phyloP scores from a whole-genome alignment of 2,329 filamentous ascomycete species.

The Talaromyces sp. region DNA sequence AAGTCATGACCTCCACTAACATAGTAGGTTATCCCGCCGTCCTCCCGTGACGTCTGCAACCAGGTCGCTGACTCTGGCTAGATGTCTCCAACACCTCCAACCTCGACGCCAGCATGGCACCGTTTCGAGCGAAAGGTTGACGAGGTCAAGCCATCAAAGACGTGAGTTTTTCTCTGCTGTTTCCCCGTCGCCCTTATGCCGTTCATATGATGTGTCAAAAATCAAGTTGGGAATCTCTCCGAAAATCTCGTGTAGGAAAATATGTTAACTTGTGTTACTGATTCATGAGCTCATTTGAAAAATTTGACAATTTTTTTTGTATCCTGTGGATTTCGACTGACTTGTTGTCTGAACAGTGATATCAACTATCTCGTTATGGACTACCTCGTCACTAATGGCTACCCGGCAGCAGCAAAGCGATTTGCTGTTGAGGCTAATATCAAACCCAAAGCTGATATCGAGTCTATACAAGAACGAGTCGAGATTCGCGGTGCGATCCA shows the following conservation, averaged over 20 bases:
- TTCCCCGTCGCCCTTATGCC: conserved; percentile 4
- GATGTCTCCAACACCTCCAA: conserved; percentile 69
- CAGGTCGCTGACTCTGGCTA: conserved; percentile 42
- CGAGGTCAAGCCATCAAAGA: conserved; percentile 82
- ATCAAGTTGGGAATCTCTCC: conserved; percentile 99
- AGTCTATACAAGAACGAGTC: conserved; percentile 73
- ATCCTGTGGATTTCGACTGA: conserved; percentile 28
- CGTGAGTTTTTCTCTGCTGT: conserved; percentile 57
- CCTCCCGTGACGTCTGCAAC: conserved; percentile 23
- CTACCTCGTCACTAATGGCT: conserved; percentile 94
- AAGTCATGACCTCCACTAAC: conserved; percentile 41
- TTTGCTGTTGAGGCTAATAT: conserved; percentile 94
- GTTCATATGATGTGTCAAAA: conserved; percentile 66
- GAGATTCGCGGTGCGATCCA: conserved; percentile 83
- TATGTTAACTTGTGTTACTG: conserved; percentile 75
- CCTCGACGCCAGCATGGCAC: conserved; percentile 66
- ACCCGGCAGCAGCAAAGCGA: conserved; percentile 84
- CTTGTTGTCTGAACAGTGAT: conserved; percentile 58
- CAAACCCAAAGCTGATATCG: conserved; percentile 65
- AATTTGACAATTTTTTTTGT: background rate
- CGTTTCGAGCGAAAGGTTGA: conserved; percentile 78
- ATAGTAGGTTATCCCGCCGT: conserved; percentile 37
- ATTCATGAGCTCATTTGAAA: conserved; percentile 34
- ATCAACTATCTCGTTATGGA: conserved; percentile 95
- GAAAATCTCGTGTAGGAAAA: conserved; percentile 89